Evolutionary conservation across 257 asterid genomes (phyloP).

Genomic region (Jacaranda mimosifolia): DNA sequence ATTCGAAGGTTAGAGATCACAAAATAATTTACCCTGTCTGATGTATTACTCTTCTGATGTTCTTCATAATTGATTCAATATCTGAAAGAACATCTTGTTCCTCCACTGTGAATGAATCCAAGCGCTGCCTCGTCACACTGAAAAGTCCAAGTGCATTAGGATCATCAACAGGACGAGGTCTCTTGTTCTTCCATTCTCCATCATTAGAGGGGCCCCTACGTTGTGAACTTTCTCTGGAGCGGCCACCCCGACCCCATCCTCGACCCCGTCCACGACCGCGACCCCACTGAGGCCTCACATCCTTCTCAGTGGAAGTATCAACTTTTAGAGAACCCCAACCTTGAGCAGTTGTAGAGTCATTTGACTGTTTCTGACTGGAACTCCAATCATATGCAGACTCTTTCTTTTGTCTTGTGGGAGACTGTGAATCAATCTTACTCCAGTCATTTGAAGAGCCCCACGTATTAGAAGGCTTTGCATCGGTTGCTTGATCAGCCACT

Average conservation of each 20-base stretch:
- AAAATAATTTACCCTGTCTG: slow-evolving; percentile 67
- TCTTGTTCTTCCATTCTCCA: slow-evolving; percentile 67
- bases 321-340: slow-evolving; percentile 47
- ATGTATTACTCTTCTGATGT: slow-evolving; percentile 72
- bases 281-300: slow-evolving; percentile 49
- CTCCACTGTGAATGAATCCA: slow-evolving; percentile 81
- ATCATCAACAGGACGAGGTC: slow-evolving; percentile 62
- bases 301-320: slow-evolving; percentile 37
- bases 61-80: slow-evolving; percentile 71
- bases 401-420: slow-evolving; percentile 37
- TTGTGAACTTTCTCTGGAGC: slow-evolving; percentile 55
- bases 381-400: slow-evolving; percentile 47
- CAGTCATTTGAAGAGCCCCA: slow-evolving; percentile 60
- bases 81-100: slow-evolving; percentile 81
- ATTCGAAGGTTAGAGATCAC: slow-evolving; percentile 17
- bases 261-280: slow-evolving; percentile 57
- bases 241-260: slow-evolving; percentile 55
- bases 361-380: slow-evolving; percentile 33
- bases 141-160: slow-evolving; percentile 49
- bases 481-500: slow-evolving; percentile 37
- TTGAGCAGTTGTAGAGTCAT: slow-evolving; percentile 20
- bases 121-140: slow-evolving; percentile 69
- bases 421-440: slow-evolving; percentile 45
- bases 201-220: slow-evolving; percentile 66
- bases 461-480: slow-evolving; percentile 41